Base-by-base conservation (phyloP, 495 filamentous ascomycete genomes). In the Chaetomium cochliodes region DNA sequence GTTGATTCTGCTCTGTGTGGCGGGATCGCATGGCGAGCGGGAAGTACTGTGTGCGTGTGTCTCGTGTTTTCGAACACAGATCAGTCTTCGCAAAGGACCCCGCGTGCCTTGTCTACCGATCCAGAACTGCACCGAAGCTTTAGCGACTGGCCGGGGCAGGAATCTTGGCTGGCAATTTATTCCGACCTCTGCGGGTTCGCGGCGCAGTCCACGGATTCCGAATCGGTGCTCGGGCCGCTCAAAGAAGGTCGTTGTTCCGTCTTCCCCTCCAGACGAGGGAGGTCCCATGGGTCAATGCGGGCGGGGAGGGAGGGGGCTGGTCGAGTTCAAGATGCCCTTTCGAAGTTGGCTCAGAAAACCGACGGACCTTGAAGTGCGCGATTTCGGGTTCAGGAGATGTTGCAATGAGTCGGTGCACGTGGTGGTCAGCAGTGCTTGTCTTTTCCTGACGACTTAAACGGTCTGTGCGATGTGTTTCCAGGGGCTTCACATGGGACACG, bases 401-500 rank as follows among this genome's bases (percentile, higher is more conserved):
- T n/a, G 41, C 28, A 56, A 47, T 53, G 33, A 65, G 23, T 18
- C 41, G 20, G 49, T 20, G 42, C 41, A 39, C 26, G 42, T 50
- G 57, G 26, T 49, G 50, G 15, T 7, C 26, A n/a, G 18, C 11
- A 16, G 41, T 51, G 51, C 46, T 20, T 18, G 25, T 20, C 20
- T 33, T 50, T 44, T 54, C 11, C 23, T 20, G 9, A n/a, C 6
- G 16, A 25, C 6, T 37, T 37, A 8, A 28, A 41, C 22, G 9
- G 61, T 61, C 61, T 28, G 61, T 67, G 65, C 61, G 51, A 25
- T 22, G 28, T 37, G 33, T 49, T 37, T 15, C 54, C 68, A 65
- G 53, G 65, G 65, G 65, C 47, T 44, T 67, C 62, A 67, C 65
- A 56, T 33, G 60, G 26, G 41, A 49, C 52, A 50, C 53, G 16